Base-by-base conservation (phyloP, 306 rosid genomes). In the Senna tora region DNA sequence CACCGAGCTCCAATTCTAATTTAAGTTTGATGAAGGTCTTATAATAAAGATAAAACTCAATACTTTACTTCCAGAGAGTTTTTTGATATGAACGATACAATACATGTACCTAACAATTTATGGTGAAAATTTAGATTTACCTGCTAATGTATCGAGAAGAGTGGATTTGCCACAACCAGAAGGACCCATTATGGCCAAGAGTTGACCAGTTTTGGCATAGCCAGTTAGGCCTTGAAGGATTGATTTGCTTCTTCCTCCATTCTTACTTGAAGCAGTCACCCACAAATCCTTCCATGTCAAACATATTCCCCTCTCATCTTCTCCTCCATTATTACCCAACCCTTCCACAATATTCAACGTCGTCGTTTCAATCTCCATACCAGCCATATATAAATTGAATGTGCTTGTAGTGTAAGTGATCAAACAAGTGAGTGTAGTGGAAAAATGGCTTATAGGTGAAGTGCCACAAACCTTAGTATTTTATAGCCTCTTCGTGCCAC, bases 101-200 rank as follows among this genome's bases (percentile, higher is more conserved):
- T n/a, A n/a, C n/a, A n/a, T n/a, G n/a, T n/a, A n/a, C n/a, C n/a
- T n/a, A 45, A 2, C 7, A 15, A n/a, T n/a, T n/a, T n/a, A 2
- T 2, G n/a, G n/a, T 54, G 5, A 5, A 52, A 9, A 54, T 67
- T 5, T 36, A 7, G 33, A 9, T 15, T 15, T 75, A 81, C 85
- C 85, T 80, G 87, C 91, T 49, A 86, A 59, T 8, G 91, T 39
- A 72, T 86, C 94, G 55, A 88, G 94, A 8, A 88, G 89, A 8
- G 94, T 88, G 11, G 94, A 86, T 58, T 88, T 88, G 73, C 94
- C 94, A 80, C 74, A 86, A 4, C 91, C 95, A 49, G 89, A 89
- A 60, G 95, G 95, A 46, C 89, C 92, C 87, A 87, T 84, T 13
- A 84, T 69, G 22, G 89, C 89, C 34, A 86, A 68, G 17, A 89